Base-by-base conservation (phyloP, 202 grass and related monocot genomes). In the Panicum virgatum region DNA sequence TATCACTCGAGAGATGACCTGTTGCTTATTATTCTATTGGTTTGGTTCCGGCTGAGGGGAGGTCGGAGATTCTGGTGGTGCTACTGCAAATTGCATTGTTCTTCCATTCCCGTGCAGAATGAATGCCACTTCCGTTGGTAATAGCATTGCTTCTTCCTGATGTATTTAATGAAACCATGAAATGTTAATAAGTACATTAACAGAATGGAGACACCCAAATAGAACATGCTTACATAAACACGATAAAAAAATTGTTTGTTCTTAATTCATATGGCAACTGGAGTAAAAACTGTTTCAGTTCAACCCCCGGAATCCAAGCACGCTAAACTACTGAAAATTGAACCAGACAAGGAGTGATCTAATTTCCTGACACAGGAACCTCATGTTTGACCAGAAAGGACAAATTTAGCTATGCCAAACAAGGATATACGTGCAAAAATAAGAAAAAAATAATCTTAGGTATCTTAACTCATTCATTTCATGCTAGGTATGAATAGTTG, bases 111-210 rank as follows among this genome's bases (percentile, higher is more conserved):
- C 72, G 45, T 92, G 90, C n/a, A 96, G 83, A 84, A 96, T 86
- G 62, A 92, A 90, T 13, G 93, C 93, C 53, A 95, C 75, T 81
- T 95, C 93, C 23, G 90, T 84, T 37, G 93, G 89, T 52, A 89
- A 79, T 75, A 95, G 72, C 72, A 75, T 70, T 71, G 75, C 86
- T 79, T 87, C 85, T 86, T 90, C 90, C 88, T 95, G 72, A 80
- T 78, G n/a, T 34, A 79, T 37, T 18, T 14, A 79, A 51, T 73
- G 15, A 57, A 86, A 75, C 48, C 19, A 37, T 37, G 53, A 57
- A 60, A 46, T 0, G 1, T 78, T 66, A 84, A n/a, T 72, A 57
- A 56, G 32, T 22, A 42, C 12, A 19, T n/a, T 1, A 79, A 54
- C 45, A 40, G 22, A 70, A 23, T 16, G 10, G 25, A 25, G 42